phyloP scores from a whole-genome alignment of 2,329 filamentous ascomycete species.

The Ceratocystis harringtonii region DNA sequence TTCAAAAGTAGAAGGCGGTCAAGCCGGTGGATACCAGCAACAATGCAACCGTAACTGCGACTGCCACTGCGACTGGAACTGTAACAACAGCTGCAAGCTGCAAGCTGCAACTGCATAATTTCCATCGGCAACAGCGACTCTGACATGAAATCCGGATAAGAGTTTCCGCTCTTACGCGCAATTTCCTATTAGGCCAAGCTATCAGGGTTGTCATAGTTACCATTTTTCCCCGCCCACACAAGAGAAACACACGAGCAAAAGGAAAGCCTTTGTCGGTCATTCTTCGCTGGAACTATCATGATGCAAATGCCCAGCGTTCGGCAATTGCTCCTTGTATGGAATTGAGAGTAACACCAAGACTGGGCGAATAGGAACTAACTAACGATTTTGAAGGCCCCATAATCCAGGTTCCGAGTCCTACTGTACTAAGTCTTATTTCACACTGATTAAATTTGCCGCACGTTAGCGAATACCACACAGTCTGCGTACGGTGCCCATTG shows the following conservation, averaged over 20 bases:
- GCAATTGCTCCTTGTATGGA: conserved; percentile 5
- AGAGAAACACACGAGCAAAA: neutral
- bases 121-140: conserved; percentile 2
- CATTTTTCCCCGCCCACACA: neutral
- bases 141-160: neutral
- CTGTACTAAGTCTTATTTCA: neutral
- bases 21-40: neutral
- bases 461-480: neutral
- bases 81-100: neutral
- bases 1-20: conserved; percentile 3
- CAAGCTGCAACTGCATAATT: neutral
- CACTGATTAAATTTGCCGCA: neutral
- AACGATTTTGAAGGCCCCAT: neutral
- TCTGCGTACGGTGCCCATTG: neutral
- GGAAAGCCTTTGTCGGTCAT: neutral
- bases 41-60: neutral
- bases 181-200: neutral
- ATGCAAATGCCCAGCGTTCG: neutral
- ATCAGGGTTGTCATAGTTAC: neutral
- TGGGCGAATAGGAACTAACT: neutral
- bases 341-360: neutral
- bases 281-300: conserved; percentile 3
- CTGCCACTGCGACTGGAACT: too few relatives aligned
- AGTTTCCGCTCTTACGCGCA: neutral
- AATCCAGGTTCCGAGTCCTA: neutral